Conservation (phyloP, 768 basidiomycete species). For the Phaffia australis region DNA sequence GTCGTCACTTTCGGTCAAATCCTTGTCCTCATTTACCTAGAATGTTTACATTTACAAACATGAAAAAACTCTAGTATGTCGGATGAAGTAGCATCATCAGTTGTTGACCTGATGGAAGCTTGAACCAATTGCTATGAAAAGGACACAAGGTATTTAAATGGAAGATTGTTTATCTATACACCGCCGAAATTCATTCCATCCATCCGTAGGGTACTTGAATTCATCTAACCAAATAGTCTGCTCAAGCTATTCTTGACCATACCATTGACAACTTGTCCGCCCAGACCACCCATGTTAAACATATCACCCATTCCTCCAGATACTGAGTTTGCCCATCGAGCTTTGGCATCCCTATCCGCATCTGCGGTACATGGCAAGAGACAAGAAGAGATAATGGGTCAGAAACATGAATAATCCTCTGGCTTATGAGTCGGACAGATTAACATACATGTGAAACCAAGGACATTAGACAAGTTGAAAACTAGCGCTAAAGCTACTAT, state of each 20-base stretch:
- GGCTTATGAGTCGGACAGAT: slow-evolving; percentile 65
- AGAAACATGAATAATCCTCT: slow-evolving; percentile 43
- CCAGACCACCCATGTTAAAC: slow-evolving; percentile 56
- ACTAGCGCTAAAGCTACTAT: slow-evolving; percentile 88
- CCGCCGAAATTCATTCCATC: no score
- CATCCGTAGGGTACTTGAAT: no score
- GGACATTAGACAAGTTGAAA: slow-evolving; percentile 90
- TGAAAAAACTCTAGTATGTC: no score
- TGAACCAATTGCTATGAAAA: no score
- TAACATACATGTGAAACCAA: slow-evolving; percentile 91
- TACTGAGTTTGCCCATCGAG: slow-evolving; percentile 71
- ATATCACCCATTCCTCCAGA: slow-evolving; percentile 56
- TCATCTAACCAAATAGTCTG: slow-evolving; percentile 52
- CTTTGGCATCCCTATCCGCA: slow-evolving; percentile 77
- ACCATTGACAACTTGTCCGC: slow-evolving; percentile 70
- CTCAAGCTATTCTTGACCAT: slow-evolving; percentile 73
- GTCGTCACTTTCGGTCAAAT: no score
- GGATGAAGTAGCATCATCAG: no score
- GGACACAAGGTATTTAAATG: no score
- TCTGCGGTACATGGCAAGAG: not conserved
- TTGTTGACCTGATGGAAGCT: no score
- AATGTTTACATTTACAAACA: no score
- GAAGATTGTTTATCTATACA: no score
- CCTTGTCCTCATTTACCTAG: no score
- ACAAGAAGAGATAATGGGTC: slow-evolving; percentile 28